phyloP scores from a whole-genome alignment of 2,329 filamentous ascomycete genomes.

The Colletotrichum sp. region DNA sequence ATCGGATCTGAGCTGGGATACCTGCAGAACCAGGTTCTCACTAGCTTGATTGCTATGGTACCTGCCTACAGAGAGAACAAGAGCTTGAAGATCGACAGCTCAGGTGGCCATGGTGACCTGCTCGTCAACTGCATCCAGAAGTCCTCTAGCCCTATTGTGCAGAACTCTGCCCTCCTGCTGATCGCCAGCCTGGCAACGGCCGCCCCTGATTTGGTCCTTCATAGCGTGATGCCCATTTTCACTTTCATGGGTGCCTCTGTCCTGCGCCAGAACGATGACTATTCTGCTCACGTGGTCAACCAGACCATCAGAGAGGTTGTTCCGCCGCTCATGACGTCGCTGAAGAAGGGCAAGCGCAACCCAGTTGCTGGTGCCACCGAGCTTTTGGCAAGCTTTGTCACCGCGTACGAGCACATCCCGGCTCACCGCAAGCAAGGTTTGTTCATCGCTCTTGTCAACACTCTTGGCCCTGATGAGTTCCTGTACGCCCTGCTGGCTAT shows the following conservation, averaged over 20 bases:
- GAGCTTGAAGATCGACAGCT: constrained; percentile 72
- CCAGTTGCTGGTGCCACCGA: constrained; percentile 84
- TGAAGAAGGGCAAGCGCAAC: constrained; percentile 80
- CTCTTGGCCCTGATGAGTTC: constrained; percentile 85
- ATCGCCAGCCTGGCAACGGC: constrained; percentile 87
- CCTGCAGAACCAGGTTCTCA: constrained; percentile 82
- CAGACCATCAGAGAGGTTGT: constrained; percentile 95
- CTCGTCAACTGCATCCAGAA: constrained; percentile 94
- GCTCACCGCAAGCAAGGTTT: constrained; percentile 81
- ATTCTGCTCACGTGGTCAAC: constrained; percentile 94
- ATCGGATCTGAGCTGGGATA: constrained; percentile 89
- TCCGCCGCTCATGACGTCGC: constrained; percentile 84
- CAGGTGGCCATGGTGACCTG: constrained; percentile 84
- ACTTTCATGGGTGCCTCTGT: constrained; percentile 96
- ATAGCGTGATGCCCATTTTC: constrained; percentile 99
- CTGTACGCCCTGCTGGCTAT: constrained; percentile 87
- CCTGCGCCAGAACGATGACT: constrained; percentile 91
- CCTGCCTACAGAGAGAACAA: constrained; percentile 71
- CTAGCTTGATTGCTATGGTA: constrained; percentile 83
- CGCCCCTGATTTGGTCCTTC: constrained; percentile 88
- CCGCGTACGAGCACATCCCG: constrained; percentile 95
- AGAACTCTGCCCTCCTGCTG: constrained; percentile 87
- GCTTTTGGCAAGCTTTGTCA: constrained; percentile 92
- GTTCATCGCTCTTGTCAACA: constrained; percentile 84
- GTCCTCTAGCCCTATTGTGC: constrained; percentile 89